Conservation (phyloP, 371 early-diverging fungal genomes). For the Chytridium lagenaria region DNA sequence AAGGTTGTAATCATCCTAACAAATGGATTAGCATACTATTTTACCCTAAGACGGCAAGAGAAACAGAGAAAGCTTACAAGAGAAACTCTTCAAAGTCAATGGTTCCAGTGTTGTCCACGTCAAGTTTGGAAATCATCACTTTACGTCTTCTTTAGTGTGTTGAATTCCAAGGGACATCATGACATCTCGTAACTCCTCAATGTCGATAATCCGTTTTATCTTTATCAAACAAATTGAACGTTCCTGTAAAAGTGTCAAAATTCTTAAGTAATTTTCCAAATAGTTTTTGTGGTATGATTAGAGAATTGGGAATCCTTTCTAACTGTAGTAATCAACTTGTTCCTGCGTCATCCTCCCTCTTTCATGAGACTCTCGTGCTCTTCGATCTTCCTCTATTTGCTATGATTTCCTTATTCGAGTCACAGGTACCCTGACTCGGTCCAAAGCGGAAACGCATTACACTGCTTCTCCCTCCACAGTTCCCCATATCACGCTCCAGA, state of each 20-base stretch:
- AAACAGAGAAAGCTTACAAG: conserved; percentile 29
- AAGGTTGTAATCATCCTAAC: conserved; percentile 34
- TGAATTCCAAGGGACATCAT: conserved; percentile 55
- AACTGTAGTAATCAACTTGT: conserved; percentile 9
- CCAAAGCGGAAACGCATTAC: too few species aligned
- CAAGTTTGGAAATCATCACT: conserved; percentile 49
- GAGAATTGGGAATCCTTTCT: background rate
- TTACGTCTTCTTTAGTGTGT: conserved; percentile 51
- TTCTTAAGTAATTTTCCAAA: background rate
- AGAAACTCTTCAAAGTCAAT: conserved; percentile 55
- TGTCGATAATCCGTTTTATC: conserved; percentile 75
- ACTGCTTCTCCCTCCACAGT: background rate
- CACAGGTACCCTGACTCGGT: too few species aligned
- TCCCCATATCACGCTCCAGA: background rate
- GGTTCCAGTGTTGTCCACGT: conserved; percentile 50
- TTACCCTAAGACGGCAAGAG: background rate
- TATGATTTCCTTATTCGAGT: too few species aligned
- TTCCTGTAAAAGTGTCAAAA: conserved; percentile 41
- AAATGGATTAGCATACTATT: background rate
- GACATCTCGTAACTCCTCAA: conserved; percentile 52
- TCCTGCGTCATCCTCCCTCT: background rate
- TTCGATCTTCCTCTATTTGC: background rate
- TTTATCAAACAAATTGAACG: conserved; percentile 87
- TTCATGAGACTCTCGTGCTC: background rate
- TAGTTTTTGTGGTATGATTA: conserved; percentile 25